These are phyloP conservation scores for Penicillium lagena DNA, from an alignment of 495 filamentous ascomycete genomes.

Conservation along the genomic window DNA sequence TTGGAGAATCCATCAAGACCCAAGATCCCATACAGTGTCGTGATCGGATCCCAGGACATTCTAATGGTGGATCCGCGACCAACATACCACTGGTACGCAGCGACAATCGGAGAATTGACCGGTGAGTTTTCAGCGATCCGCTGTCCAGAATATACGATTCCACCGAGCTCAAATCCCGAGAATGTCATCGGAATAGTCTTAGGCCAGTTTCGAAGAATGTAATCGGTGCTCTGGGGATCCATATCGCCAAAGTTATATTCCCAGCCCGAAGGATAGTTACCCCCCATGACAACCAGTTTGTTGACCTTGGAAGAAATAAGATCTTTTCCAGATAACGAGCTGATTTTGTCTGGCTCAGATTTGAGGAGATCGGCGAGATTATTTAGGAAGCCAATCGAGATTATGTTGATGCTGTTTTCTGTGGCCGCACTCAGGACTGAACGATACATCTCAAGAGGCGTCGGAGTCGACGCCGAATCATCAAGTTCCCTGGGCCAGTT, in stretches of 20 bases:
- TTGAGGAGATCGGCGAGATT: background rate
- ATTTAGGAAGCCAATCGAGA: background rate
- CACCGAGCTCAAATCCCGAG: background rate
- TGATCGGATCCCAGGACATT: constrained; percentile 1
- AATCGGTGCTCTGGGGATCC: background rate
- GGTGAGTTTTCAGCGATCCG: background rate
- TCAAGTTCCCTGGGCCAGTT: background rate
- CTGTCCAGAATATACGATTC: background rate
- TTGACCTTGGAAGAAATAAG: background rate
- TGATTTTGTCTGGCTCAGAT: background rate
- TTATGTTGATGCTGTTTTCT: background rate
- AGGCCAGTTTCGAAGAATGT: background rate
- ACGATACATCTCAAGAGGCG: no score
- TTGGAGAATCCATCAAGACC: constrained; percentile 1
- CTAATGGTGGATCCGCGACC: constrained; percentile 1
- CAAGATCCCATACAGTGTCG: background rate
- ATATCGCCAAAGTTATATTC: background rate
- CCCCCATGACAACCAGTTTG: constrained; percentile 1
- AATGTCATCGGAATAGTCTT: background rate
- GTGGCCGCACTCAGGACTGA: background rate
- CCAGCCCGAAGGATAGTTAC: background rate
- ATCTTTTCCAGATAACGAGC: background rate
- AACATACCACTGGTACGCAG: constrained; percentile 3
- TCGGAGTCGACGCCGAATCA: background rate
- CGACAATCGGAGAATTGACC: background rate